Base-by-base conservation (phyloP, 768 basidiomycete genomes). In the Tricholoma flavovirens region DNA sequence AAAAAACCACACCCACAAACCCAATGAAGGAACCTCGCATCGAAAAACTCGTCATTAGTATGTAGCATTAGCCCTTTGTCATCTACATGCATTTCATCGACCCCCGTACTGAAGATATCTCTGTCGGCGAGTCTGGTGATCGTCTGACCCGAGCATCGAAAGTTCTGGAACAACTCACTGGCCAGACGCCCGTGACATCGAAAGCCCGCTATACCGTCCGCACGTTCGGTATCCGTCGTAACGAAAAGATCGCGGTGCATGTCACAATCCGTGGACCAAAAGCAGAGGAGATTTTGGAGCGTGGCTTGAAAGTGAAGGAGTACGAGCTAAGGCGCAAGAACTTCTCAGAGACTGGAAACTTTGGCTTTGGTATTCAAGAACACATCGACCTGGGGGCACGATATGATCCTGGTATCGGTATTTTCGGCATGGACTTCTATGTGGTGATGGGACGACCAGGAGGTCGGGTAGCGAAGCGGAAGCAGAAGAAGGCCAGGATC, bases 201-300 rank as follows among this genome's bases (percentile, higher is more conserved):
- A 99, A 98, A 83, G 97, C 96, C 60, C 92, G 97, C 64, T 98
- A 96, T 88, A 98, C 97, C 70, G 93, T 98, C 75, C 94, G 96
- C 65, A 90, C 90, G 49, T 99, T 99, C 80, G 90, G 92, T 69
- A 99, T 99, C 83, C 90, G 97, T 73, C 91, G 97, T 79, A 99
- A 99, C 82, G 96, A 99, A 79, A 99, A 99, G 84, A 99, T 98
- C 72, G 96, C 96, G 49, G 91, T 92, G 62, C 93, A 95, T 76
- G 93, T 95, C 67, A 99, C 96, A 71, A 97, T 99, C 78, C 92
- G 96, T 66, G 96, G 96, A 26, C 96, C 96, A 64, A 99, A 99
- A 78, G 96, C 96, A 35, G 96, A 98, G 83, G 96, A 99, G 75
- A 98, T 98, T 71, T 81, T 99, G 66, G 96, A 99, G 80, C 92